Evolutionary conservation across 2,329 filamentous ascomycete species (phyloP).

Genomic region (Emmonsiellopsis sp.): DNA sequence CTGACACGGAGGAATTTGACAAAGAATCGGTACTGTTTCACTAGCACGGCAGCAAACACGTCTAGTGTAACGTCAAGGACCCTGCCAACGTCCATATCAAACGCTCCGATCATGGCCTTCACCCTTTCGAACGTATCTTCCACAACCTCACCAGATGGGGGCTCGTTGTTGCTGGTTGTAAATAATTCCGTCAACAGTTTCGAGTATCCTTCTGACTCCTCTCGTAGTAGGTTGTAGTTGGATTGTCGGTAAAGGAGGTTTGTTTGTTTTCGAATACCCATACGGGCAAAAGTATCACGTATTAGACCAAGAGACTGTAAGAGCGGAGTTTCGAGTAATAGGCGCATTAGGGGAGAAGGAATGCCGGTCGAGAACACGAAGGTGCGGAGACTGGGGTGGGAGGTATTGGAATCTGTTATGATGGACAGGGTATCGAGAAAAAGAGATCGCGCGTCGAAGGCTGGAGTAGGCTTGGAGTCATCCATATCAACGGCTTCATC

Average conservation of each 20-base stretch:
- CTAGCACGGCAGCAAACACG: slow-evolving; percentile 84
- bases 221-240: slow-evolving; percentile 89
- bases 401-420: slow-evolving; percentile 61
- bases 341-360: slow-evolving; percentile 61
- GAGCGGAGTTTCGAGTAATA: slow-evolving; percentile 69
- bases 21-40: slow-evolving; percentile 90
- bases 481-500: slow-evolving; percentile 40
- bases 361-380: slow-evolving; percentile 67
- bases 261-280: slow-evolving; percentile 81
- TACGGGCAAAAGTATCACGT: slow-evolving; percentile 70
- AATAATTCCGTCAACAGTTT: slow-evolving; percentile 95
- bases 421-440: slow-evolving; percentile 80
- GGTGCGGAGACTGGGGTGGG: slow-evolving; percentile 49
- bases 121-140: slow-evolving; percentile 83
- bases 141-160: slow-evolving; percentile 65
- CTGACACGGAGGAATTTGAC: slow-evolving; percentile 84
- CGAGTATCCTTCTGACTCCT: slow-evolving; percentile 94
- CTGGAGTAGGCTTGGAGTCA: slow-evolving; percentile 28
- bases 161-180: slow-evolving; percentile 67
- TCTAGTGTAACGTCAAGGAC: slow-evolving; percentile 91
- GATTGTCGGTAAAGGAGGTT: slow-evolving; percentile 91
- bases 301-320: slow-evolving; percentile 71
- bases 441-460: slow-evolving; percentile 55
- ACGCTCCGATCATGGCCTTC: slow-evolving; percentile 90
- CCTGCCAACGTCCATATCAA: slow-evolving; percentile 90